These are phyloP conservation scores for Clarireedia monteithiana DNA, from an alignment of 2,329 filamentous ascomycete genomes.

Conservation along the genomic window DNA sequence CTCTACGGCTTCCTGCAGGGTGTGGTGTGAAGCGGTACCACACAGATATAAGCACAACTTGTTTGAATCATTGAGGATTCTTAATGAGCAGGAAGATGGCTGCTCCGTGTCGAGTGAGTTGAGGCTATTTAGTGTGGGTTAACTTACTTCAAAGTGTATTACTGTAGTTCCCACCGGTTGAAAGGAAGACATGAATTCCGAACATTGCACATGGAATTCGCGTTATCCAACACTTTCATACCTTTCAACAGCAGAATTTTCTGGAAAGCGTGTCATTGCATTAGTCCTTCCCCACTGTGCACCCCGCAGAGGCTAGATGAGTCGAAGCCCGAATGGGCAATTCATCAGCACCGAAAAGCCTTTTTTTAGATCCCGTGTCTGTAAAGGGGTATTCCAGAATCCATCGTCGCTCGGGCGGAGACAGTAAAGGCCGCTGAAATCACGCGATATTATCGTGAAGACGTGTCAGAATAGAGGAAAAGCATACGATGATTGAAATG, in stretches of 20 bases:
- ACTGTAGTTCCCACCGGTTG: not conserved
- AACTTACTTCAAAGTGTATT: too few species aligned
- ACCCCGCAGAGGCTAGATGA: not conserved
- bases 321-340: not conserved
- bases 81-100: too few species aligned
- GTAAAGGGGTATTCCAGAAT: not conserved
- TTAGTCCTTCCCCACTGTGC: not conserved
- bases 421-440: constrained; percentile 1
- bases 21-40: too few species aligned
- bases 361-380: not conserved
- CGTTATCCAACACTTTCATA: not conserved
- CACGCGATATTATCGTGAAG: not conserved
- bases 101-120: too few species aligned
- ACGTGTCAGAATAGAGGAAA: constrained; percentile 4
- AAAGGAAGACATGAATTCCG: too few species aligned
- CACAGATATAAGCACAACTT: too few species aligned
- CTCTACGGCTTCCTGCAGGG: not conserved
- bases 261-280: not conserved
- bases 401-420: not conserved
- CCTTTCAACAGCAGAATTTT: not conserved
- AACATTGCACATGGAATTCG: too few species aligned
- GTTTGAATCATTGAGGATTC: too few species aligned
- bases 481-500: constrained; percentile 9
- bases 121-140: too few species aligned
- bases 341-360: not conserved